Conservation (phyloP, 805 yeast genomes). For the Starmerella apicola region DNA sequence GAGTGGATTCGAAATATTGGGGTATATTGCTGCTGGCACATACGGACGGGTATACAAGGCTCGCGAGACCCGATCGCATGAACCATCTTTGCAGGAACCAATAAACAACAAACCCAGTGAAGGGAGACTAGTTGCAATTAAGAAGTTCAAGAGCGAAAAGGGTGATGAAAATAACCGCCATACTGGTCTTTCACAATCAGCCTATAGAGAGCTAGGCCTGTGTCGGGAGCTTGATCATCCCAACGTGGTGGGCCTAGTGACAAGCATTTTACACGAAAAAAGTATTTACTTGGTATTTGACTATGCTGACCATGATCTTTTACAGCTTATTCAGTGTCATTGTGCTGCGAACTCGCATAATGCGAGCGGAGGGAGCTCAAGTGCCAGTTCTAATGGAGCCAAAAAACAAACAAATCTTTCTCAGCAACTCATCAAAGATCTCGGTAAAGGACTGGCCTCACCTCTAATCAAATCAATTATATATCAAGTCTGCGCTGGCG, state of each 20-base stretch:
- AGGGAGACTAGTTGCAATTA: constrained; percentile 47
- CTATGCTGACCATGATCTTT: constrained; percentile 87
- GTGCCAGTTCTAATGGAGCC: background rate
- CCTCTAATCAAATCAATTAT: constrained; percentile 64
- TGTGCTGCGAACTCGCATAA: constrained; percentile 27
- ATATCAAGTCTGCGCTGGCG: constrained; percentile 90
- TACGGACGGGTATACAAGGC: constrained; percentile 95
- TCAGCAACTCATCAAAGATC: background rate
- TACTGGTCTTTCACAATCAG: constrained; percentile 92
- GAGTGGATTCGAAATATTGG: constrained; percentile 76
- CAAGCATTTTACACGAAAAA: constrained; percentile 75
- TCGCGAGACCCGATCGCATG: constrained; percentile 17
- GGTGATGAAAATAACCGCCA: constrained; percentile 70
- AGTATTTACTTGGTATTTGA: constrained; percentile 91
- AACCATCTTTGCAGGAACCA: too few relatives aligned
- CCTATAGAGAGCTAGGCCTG: constrained; percentile 89
- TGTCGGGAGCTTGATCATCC: constrained; percentile 76
- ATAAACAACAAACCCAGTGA: constrained; percentile 14
- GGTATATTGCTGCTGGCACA: constrained; percentile 97
- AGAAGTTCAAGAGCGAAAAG: constrained; percentile 88
- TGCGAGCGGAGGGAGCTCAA: background rate
- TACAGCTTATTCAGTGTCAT: constrained; percentile 89
- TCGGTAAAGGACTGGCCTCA: constrained; percentile 43
- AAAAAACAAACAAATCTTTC: background rate
- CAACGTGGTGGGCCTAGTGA: constrained; percentile 68